These are phyloP conservation scores for Periconia macrospinosa DNA, from an alignment of 2,329 filamentous ascomycete species.

Conservation along the genomic window DNA sequence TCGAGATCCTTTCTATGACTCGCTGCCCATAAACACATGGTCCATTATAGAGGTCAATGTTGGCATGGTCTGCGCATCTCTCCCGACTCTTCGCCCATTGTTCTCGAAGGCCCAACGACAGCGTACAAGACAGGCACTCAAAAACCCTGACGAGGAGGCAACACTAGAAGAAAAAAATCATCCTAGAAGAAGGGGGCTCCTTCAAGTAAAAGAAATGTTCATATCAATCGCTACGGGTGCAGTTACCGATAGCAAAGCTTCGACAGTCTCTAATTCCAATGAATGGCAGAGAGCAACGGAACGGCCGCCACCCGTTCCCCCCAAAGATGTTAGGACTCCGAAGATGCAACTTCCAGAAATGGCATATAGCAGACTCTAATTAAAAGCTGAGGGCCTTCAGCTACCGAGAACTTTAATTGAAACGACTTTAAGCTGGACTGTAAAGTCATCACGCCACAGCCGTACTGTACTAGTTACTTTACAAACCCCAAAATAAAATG, in stretches of 20 bases:
- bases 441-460: too few relatives aligned
- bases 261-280: neutral
- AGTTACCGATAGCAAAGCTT: conserved; percentile 4
- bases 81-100: conserved; percentile 84
- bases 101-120: conserved; percentile 20
- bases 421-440: neutral
- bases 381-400: neutral
- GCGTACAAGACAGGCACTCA: conserved; percentile 16
- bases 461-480: too few relatives aligned
- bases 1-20: conserved; percentile 65
- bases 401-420: neutral
- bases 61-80: conserved; percentile 85
- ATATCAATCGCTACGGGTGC: conserved; percentile 13
- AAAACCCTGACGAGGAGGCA: conserved; percentile 3
- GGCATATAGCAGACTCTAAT: conserved; percentile 8
- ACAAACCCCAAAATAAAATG: too few relatives aligned
- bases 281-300: conserved; percentile 13
- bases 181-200: conserved; percentile 6
- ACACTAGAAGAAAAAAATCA: neutral
- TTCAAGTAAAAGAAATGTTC: conserved; percentile 15
- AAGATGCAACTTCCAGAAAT: conserved; percentile 9
- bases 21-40: conserved; percentile 84
- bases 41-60: conserved; percentile 86
- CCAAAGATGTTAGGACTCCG: conserved; percentile 14
- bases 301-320: conserved; percentile 20